Base-by-base conservation (phyloP, 192 early-diverging fungal species). In the Podila epicladia region DNA sequence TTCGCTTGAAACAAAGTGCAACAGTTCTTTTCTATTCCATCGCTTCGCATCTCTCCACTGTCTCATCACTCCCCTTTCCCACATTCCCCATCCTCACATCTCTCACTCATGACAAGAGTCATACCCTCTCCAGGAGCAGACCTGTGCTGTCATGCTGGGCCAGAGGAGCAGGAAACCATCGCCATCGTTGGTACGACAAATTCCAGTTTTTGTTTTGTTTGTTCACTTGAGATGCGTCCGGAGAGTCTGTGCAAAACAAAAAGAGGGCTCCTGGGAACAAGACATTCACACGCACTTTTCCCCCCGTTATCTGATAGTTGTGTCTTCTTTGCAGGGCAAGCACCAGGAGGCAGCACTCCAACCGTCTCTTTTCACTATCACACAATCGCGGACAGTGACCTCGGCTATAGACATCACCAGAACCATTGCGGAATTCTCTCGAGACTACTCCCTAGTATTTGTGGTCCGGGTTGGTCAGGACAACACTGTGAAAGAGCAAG, bases 391-490 rank as follows among this genome's bases (percentile, higher is more conserved):
- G 20, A 53, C 68, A 28, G 77, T 69, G 28, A 61, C 57, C n/a
- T 69, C 71, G 11, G 62, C 61, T 17, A 20, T 73, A 5, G 77
- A 80, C 31, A 80, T 80, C 31, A 80, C 77, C 62, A 67, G 71
- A 5, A 38, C 77, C 41, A 61, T 66, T 1, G 77, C 77, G 9
- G 63, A 58, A 20, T 80, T 80, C 29, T 80, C 77, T 65, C 71
- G 77, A 5, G 77, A 80, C 55, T 69, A 58, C 32, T 72, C 77
- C 12, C 77, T 80, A 24, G 77, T 80, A 45, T 80, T 80, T 73
- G 71, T 80, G 29, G n/a, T 80, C 22, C 58, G 66, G 22, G 66
- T 73, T 24, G 53, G 15, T 15, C 29, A 50, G 38, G 41, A 61
- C 12, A 32, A 67, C 15, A 24, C 51, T 8, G 35, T 72, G 19